phyloP scores from a whole-genome alignment of 352 stramenopile species.

The Globisporangium sylvaticum region DNA sequence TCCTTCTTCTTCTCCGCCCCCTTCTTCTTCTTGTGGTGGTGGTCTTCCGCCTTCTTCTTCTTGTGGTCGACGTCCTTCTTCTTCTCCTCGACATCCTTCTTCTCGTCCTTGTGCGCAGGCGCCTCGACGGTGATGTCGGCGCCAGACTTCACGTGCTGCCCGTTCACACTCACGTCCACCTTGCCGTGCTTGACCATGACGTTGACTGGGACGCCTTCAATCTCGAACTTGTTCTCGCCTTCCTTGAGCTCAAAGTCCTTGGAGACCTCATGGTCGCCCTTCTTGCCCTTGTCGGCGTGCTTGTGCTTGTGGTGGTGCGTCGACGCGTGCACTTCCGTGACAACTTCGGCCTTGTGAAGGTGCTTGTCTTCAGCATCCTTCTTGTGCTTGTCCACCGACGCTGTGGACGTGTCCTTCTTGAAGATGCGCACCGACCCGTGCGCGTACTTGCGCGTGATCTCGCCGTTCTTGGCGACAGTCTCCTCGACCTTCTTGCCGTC shows the following conservation, averaged over 20 bases:
- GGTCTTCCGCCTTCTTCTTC: conserved; percentile 14
- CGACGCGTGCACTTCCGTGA: conserved; percentile 11
- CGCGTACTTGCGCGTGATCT: conserved; percentile 48
- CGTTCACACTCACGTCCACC: conserved; percentile 14
- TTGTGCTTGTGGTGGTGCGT: conserved; percentile 13
- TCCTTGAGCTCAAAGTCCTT: conserved; percentile 18
- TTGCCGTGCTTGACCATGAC: conserved; percentile 15
- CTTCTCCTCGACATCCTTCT: not conserved
- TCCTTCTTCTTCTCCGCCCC: not conserved
- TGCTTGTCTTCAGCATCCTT: conserved; percentile 14
- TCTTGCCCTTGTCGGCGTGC: not conserved
- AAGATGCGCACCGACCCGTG: conserved; percentile 48
- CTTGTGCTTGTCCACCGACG: conserved; percentile 8
- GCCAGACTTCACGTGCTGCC: conserved; percentile 16
- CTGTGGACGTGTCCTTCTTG: conserved; percentile 6
- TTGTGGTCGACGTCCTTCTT: conserved; percentile 6
- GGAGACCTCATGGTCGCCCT: conserved; percentile 6
- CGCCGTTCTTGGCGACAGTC: conserved; percentile 20
- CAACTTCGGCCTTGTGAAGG: conserved; percentile 5
- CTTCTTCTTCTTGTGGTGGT: conserved; percentile 16
- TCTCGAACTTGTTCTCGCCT: conserved; percentile 16
- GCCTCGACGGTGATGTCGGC: conserved; percentile 11
- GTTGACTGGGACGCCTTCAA: conserved; percentile 15
- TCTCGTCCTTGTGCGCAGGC: not conserved
- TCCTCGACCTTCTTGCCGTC: conserved; percentile 18